Base-by-base conservation (phyloP, 768 basidiomycete genomes). In the Dacryopinax spathularia region DNA sequence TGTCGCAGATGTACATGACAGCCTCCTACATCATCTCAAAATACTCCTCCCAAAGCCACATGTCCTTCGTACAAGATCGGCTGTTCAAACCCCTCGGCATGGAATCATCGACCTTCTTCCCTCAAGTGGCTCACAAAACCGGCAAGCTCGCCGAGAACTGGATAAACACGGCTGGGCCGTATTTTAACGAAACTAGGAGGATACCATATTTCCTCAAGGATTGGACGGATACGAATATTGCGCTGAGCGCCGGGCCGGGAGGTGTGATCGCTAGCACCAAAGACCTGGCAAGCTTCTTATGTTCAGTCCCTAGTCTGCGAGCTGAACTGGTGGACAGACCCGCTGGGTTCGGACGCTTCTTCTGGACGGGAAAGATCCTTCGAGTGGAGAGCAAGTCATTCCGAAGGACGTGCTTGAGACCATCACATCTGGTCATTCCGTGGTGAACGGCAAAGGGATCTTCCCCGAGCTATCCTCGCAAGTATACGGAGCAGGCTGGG, bases 401-500 rank as follows among this genome's bases (percentile, higher is more conserved):
- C 76, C 78, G 0, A 37, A 43, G 2, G 61, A 67, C 13, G 69
- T 72, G 5, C 71, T 76, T 56, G 65, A 68, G 3, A 72, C 71
- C 36, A 67, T 69, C 1, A 76, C 77, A 0, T 68, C 72, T 4
- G 71, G 75, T 3, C 73, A 73, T 41, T 62, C 72, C 0, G 64
- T 80, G 34, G 43, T 35, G 16, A 43, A 60, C 20, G 66, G 66
- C 0, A 66, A 67, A 15, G 63, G 69, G 0, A 12, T 20, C 6
- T 37, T 3, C 0, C 60, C 68, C 1, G 67, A 68, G 5, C n/a
- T 66, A 0, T 77, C 78, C 0, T 66, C 77, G 35, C 15, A 37
- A 1, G 76, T 72, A 5, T 81, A 80, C 65, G 78, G 76, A 1
- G 66, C 78, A 68, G 80, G 80, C 2, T 80, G 79, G 79, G 34